Conservation (phyloP, 179 eudicot species). For the Beta lomatogona region DNA sequence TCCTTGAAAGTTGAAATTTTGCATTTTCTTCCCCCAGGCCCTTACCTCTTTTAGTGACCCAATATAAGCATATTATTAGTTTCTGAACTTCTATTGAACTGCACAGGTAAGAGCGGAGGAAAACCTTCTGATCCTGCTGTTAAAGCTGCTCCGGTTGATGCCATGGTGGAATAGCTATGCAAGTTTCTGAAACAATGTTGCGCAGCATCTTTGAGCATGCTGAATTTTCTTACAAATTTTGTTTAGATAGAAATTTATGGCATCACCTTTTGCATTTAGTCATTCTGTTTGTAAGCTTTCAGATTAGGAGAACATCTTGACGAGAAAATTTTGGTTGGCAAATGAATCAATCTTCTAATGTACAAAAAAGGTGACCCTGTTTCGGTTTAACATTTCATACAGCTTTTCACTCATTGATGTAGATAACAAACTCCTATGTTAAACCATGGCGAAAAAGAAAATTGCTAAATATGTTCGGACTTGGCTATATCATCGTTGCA, state of each 20-base stretch:
- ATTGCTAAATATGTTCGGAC: too few relatives aligned
- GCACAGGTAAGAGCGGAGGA: slow-evolving; percentile 44
- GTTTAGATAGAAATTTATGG: slow-evolving; percentile 19
- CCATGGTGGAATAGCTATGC: slow-evolving; percentile 47
- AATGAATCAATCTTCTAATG: neutral
- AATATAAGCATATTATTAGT: neutral
- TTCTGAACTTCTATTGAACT: neutral
- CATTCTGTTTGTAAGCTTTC: slow-evolving; percentile 13
- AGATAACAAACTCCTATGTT: too few relatives aligned
- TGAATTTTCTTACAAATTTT: neutral
- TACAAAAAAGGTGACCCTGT: neutral
- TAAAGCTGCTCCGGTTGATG: slow-evolving; percentile 41
- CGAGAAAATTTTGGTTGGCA: slow-evolving; percentile 11
- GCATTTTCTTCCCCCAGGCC: neutral
- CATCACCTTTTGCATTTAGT: neutral
- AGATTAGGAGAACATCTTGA: slow-evolving; percentile 6
- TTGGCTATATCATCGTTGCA: too few relatives aligned
- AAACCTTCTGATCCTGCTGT: slow-evolving; percentile 33
- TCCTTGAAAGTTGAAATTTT: neutral
- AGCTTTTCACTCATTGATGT: too few relatives aligned
- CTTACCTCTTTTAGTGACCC: neutral
- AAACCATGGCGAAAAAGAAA: too few relatives aligned
- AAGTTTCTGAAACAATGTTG: slow-evolving; percentile 10
- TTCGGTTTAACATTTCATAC: too few relatives aligned
- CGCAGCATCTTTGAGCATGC: neutral